These are phyloP conservation scores for Quercus glauca DNA, from an alignment of 306 rosid species.

Conservation along the genomic window DNA sequence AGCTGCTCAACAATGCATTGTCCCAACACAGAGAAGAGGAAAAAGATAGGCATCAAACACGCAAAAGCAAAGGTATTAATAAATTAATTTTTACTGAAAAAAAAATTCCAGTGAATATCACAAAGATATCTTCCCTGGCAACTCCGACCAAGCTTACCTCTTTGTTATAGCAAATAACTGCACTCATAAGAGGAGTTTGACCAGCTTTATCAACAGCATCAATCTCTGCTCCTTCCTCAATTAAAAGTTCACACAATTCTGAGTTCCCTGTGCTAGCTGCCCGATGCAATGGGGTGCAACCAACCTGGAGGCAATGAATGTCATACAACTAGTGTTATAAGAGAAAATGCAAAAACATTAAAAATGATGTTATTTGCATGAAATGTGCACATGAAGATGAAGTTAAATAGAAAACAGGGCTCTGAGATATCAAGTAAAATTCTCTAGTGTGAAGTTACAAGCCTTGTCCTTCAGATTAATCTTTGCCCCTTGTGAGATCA, in stretches of 20 bases:
- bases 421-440: constrained; percentile 6
- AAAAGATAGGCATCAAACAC: neutral
- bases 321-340: neutral
- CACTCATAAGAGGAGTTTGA: constrained; percentile 84
- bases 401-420: constrained; percentile 9
- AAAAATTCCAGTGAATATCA: neutral
- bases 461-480: constrained; percentile 79
- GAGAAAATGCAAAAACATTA: neutral
- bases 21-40: neutral
- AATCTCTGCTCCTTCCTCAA: constrained; percentile 97
- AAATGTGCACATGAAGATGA: constrained; percentile 1
- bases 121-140: neutral
- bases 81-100: neutral
- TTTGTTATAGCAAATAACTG: constrained; percentile 72
- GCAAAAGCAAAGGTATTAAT: neutral
- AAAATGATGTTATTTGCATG: neutral
- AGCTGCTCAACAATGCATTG: neutral
- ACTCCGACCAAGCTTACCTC: constrained; percentile 46
- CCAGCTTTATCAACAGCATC: constrained; percentile 75
- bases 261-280: constrained; percentile 90
- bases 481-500: constrained; percentile 72
- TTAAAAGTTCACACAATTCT: constrained; percentile 73
- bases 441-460: constrained; percentile 24
- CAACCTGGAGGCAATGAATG: constrained; percentile 46
- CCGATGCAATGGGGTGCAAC: constrained; percentile 91